Conservation (phyloP, 2,329 filamentous ascomycete genomes). For the Scedosporium dehoogii region DNA sequence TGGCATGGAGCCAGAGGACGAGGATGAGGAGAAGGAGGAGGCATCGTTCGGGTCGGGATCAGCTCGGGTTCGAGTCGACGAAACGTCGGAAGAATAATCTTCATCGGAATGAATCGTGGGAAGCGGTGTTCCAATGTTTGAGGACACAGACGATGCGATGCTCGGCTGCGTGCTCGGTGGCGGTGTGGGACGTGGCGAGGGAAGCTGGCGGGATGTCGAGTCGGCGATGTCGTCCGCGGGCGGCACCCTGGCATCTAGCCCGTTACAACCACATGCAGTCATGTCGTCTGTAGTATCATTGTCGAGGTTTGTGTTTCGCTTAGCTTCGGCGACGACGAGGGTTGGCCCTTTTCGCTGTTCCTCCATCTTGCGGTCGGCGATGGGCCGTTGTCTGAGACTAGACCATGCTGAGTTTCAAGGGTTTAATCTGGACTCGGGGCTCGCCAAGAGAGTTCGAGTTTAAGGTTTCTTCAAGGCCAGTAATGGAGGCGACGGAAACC, state of each 20-base stretch:
- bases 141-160: not conserved
- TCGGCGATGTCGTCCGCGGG: not conserved
- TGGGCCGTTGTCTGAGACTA: not conserved
- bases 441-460: not conserved
- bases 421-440: not conserved
- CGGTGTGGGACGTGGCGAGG: not conserved
- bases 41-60: slow-evolving; percentile 11
- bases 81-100: slow-evolving; percentile 19
- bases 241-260: not conserved
- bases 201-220: not conserved
- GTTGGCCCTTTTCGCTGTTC: not conserved
- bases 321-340: not conserved
- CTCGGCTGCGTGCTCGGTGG: not conserved
- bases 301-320: not conserved
- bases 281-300: not conserved
- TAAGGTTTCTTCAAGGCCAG: slow-evolving; percentile 12
- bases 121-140: slow-evolving; percentile 6
- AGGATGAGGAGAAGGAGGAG: slow-evolving; percentile 20
- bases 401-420: slow-evolving; percentile 1
- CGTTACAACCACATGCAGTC: not conserved
- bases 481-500: too few relatives aligned
- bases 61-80: slow-evolving; percentile 14
- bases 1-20: slow-evolving; percentile 16
- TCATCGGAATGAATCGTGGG: slow-evolving; percentile 20
- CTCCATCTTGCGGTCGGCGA: slow-evolving; percentile 1